Conservation (phyloP, 202 grass and related monocot species). For the Thinopyrum obtusiflorum region DNA sequence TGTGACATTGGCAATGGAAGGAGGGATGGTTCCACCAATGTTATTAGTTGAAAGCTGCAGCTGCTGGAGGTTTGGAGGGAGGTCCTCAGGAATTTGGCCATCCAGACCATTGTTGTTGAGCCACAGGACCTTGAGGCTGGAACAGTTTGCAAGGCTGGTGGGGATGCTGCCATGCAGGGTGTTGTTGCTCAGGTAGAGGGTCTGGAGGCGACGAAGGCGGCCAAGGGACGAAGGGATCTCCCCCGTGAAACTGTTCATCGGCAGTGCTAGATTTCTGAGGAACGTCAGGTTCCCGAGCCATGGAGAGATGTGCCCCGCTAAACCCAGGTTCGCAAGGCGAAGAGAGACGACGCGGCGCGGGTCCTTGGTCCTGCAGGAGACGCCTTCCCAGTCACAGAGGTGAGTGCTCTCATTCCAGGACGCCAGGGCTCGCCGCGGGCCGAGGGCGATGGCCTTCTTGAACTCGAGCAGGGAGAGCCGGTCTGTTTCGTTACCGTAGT, state of each 20-base stretch:
- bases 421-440: background rate
- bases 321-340: background rate
- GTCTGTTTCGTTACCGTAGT: background rate
- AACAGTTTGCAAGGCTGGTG: slow-evolving; percentile 16
- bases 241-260: background rate
- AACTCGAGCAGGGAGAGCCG: background rate
- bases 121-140: slow-evolving; percentile 2
- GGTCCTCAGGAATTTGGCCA: slow-evolving; percentile 16
- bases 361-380: slow-evolving; percentile 8
- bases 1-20: slow-evolving; percentile 33
- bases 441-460: background rate
- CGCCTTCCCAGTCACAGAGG: background rate
- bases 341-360: background rate
- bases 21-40: slow-evolving; percentile 25
- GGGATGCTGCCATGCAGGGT: background rate
- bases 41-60: background rate
- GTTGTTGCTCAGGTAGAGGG: background rate
- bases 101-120: slow-evolving; percentile 12
- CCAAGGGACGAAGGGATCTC: background rate
- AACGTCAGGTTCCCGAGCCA: slow-evolving; percentile 6
- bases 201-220: background rate
- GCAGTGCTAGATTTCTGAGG: background rate
- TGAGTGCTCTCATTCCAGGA: background rate
- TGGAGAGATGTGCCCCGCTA: background rate
- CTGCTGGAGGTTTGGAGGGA: background rate